Evolutionary conservation across 169 alveolate species (phyloP).

Genomic region (Theileria orientalis): DNA sequence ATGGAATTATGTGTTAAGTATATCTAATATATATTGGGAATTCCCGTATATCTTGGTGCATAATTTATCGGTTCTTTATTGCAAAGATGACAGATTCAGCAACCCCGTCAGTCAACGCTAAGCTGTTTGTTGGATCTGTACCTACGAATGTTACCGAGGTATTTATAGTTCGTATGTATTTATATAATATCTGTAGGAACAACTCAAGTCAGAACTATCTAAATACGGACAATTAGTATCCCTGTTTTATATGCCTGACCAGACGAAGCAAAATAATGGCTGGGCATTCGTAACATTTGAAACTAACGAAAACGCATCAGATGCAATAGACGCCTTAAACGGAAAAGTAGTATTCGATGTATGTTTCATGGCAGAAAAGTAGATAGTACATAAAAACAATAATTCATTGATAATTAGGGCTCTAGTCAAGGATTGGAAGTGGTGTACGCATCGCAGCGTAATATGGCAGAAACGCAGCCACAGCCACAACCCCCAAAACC

Average conservation of each 20-base stretch:
- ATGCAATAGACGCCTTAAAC: constrained; percentile 69
- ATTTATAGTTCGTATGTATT: not conserved
- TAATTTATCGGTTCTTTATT: not conserved
- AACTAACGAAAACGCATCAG: constrained; percentile 52
- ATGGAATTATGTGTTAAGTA: not conserved
- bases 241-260: constrained; percentile 72
- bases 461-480: constrained; percentile 16
- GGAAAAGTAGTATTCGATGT: constrained; percentile 65
- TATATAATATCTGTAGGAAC: constrained; percentile 47
- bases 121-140: constrained; percentile 69
- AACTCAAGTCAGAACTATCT: constrained; percentile 58
- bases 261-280: constrained; percentile 64
- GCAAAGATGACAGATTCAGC: constrained; percentile 23
- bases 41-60: not conserved
- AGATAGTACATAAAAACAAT: no score
- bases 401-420: constrained; percentile 8
- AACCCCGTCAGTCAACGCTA: constrained; percentile 34
- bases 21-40: not conserved
- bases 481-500: not conserved
- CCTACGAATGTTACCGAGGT: constrained; percentile 74
- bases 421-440: constrained; percentile 18
- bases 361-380: constrained; percentile 28
- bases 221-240: constrained; percentile 67
- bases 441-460: constrained; percentile 32
- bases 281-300: constrained; percentile 75